Evolutionary conservation across 306 rosid genomes (phyloP).

Genomic region (Medicago truncatula): DNA sequence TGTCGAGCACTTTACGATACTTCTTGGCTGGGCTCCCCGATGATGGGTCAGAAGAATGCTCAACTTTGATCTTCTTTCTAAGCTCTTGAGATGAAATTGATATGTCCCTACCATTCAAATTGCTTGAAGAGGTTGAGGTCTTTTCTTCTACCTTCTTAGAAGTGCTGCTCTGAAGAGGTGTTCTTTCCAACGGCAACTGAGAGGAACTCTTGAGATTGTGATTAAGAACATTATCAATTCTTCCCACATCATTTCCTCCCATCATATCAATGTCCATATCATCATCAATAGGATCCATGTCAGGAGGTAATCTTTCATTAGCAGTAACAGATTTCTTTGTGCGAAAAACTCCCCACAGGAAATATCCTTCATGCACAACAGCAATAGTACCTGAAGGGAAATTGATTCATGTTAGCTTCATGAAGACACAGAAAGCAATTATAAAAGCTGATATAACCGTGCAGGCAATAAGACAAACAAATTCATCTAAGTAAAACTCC

Average conservation of each 20-base stretch:
- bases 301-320: constrained; percentile 20
- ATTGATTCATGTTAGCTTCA: constrained; percentile 27
- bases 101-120: constrained; percentile 11
- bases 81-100: background rate
- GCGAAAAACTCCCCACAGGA: constrained; percentile 75
- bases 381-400: constrained; percentile 47
- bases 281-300: constrained; percentile 35
- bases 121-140: background rate
- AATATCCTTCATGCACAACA: constrained; percentile 36
- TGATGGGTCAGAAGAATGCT: background rate
- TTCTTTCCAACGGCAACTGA: background rate
- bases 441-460: constrained; percentile 15
- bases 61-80: constrained; percentile 5
- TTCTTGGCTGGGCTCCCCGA: background rate
- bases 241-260: constrained; percentile 50
- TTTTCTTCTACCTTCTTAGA: constrained; percentile 14
- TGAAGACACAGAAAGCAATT: constrained; percentile 26
- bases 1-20: background rate
- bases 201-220: constrained; percentile 20
- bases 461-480: background rate
- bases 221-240: constrained; percentile 39
- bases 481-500: background rate
- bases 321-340: background rate
- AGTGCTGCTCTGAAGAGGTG: background rate
- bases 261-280: constrained; percentile 69